These are phyloP conservation scores for Canariomyces notabilis DNA, from an alignment of 2,329 filamentous ascomycete genomes.

Conservation along the genomic window DNA sequence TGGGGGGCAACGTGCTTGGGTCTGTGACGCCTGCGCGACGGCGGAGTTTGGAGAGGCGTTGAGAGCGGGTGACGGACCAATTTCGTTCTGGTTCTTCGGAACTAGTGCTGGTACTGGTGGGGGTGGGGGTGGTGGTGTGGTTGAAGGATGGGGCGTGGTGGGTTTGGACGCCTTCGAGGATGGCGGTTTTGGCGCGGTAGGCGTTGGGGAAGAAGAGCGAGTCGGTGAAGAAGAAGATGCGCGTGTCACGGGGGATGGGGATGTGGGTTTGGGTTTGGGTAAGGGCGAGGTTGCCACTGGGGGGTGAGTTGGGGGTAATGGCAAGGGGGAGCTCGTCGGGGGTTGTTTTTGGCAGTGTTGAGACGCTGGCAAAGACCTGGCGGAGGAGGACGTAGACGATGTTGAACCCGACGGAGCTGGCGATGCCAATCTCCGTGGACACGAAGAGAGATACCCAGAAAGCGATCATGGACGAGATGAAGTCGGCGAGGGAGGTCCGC, in stretches of 20 bases:
- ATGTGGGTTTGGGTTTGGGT: too few species aligned
- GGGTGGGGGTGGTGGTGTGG: slow-evolving; percentile 24
- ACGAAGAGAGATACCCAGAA: slow-evolving; percentile 62
- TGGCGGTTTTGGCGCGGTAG: slow-evolving; percentile 44
- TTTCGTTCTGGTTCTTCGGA: slow-evolving; percentile 40
- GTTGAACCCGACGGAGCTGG: slow-evolving; percentile 56
- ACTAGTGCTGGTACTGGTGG: too few species aligned
- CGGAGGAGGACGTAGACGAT: slow-evolving; percentile 56
- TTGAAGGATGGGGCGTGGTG: slow-evolving; percentile 38
- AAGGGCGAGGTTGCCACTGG: too few species aligned
- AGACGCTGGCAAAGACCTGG: slow-evolving; percentile 47
- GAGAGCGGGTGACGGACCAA: slow-evolving; percentile 50
- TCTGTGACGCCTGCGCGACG: slow-evolving; percentile 32
- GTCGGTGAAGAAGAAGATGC: slow-evolving; percentile 52
- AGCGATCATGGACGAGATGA: slow-evolving; percentile 57
- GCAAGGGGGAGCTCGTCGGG: slow-evolving; percentile 26
- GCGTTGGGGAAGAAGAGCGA: slow-evolving; percentile 59
- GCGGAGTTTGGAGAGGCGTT: slow-evolving; percentile 43
- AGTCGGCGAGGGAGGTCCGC: slow-evolving; percentile 60
- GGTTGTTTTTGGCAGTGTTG: too few species aligned
- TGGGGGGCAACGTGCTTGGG: slow-evolving; percentile 32
- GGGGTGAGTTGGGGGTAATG: slow-evolving; percentile 23
- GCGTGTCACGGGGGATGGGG: slow-evolving; percentile 42
- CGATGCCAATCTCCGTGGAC: slow-evolving; percentile 56
- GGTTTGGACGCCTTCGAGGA: slow-evolving; percentile 47